Percentiles rank a stretch among this genome's conserved stretches.
Evolutionary conservation across 805 yeast genomes (phyloP).

Genomic region (Suhomyces pyralidae): DNA sequence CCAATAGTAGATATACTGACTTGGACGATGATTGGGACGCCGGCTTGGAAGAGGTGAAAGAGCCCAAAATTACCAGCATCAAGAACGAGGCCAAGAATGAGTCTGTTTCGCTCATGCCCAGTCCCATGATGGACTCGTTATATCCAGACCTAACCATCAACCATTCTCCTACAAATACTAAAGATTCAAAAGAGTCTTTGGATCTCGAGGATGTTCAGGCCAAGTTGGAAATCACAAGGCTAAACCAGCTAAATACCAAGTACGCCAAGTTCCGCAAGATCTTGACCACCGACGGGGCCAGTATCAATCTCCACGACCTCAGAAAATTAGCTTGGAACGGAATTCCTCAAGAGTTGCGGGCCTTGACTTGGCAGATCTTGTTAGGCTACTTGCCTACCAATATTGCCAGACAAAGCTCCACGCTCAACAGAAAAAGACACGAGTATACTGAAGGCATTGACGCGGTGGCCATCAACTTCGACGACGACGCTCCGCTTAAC

Average conservation of each 20-base stretch:
- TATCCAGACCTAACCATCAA: constrained; percentile 35
- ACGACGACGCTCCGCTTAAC: constrained; percentile 22
- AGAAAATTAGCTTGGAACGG: constrained; percentile 92
- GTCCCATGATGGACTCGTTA: constrained; percentile 32
- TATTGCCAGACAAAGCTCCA: constrained; percentile 65
- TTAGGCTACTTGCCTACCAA: constrained; percentile 90
- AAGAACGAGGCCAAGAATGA: too few species aligned
- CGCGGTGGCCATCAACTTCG: constrained; percentile 51
- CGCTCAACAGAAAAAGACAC: constrained; percentile 74
- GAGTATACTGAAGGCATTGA: constrained; percentile 78
- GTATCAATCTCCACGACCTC: constrained; percentile 64
- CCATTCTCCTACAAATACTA: neutral
- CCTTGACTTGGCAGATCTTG: constrained; percentile 84
- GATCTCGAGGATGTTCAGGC: constrained; percentile 40
- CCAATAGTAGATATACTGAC: constrained; percentile 52
- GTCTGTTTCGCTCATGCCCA: constrained; percentile 11
- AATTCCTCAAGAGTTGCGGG: constrained; percentile 74
- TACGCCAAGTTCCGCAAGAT: constrained; percentile 66
- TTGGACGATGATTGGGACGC: constrained; percentile 93
- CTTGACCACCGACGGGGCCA: constrained; percentile 41
- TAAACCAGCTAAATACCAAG: constrained; percentile 59
- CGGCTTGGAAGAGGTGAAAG: constrained; percentile 44
- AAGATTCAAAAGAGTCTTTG: constrained; percentile 30
- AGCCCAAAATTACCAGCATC: too few species aligned
- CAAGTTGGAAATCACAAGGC: constrained; percentile 49